Conservation (phyloP, 2,329 filamentous ascomycete species). For the Xylaria polymorpha region DNA sequence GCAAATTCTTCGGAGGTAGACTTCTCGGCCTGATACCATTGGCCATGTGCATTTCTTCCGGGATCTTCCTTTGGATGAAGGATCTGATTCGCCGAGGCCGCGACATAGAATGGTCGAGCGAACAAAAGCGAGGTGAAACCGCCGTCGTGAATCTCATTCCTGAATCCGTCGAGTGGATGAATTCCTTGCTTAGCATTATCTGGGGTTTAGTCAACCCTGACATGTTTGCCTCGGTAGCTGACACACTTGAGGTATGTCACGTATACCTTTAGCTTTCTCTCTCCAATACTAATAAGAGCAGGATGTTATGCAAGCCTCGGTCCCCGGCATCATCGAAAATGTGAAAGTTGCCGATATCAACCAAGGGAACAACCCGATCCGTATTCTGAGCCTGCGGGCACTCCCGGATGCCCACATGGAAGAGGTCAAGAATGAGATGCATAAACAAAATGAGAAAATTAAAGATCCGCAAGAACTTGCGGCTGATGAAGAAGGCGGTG, state of each 20-base stretch:
- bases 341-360: slow-evolving; percentile 95
- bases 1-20: slow-evolving; percentile 81
- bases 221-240: slow-evolving; percentile 92
- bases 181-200: slow-evolving; percentile 82
- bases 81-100: slow-evolving; percentile 85
- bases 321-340: slow-evolving; percentile 91
- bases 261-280: background rate
- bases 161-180: slow-evolving; percentile 96
- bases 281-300: slow-evolving; percentile 45
- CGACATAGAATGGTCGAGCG: slow-evolving; percentile 87
- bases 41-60: slow-evolving; percentile 76
- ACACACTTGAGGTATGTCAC: slow-evolving; percentile 74
- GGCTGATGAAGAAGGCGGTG: slow-evolving; percentile 88
- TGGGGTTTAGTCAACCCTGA: slow-evolving; percentile 96
- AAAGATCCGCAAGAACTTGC: slow-evolving; percentile 90
- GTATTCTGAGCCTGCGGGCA: slow-evolving; percentile 87
- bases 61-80: slow-evolving; percentile 89
- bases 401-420: slow-evolving; percentile 84
- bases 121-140: slow-evolving; percentile 85
- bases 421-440: slow-evolving; percentile 84
- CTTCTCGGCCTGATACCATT: slow-evolving; percentile 82
- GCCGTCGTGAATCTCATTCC: slow-evolving; percentile 90
- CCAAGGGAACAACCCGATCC: slow-evolving; percentile 89
- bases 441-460: slow-evolving; percentile 79
- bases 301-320: slow-evolving; percentile 96